A percentile compares a stretch with the other conserved stretches of the same genome.
Conservation (phyloP, 1,284 basidiomycete genomes). For the Earliella scabrosa region DNA sequence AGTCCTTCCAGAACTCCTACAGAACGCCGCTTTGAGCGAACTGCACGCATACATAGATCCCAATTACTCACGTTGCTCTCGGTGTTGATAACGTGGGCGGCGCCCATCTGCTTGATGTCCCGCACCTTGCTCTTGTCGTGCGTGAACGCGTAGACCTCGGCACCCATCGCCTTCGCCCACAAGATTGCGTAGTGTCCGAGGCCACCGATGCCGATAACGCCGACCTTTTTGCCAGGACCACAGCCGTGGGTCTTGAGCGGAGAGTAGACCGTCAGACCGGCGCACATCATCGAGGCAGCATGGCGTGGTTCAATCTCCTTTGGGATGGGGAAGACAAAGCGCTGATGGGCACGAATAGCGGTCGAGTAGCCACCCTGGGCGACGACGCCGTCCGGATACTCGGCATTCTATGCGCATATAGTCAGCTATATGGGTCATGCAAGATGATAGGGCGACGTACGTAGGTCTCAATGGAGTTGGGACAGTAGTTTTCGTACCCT, state of each 20-base stretch:
- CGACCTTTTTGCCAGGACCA: constrained; percentile 70
- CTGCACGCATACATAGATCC: too few relatives aligned
- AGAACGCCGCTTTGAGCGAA: not conserved
- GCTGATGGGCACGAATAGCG: constrained; percentile 66
- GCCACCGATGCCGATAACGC: constrained; percentile 69
- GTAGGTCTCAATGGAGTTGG: constrained; percentile 31
- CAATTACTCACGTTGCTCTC: constrained; percentile 11
- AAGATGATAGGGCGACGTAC: constrained; percentile 4
- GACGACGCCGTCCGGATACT: constrained; percentile 52
- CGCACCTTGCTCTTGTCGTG: constrained; percentile 63
- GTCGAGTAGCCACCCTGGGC: constrained; percentile 69
- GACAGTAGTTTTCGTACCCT: constrained; percentile 60
- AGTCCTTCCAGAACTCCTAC: constrained; percentile 47
- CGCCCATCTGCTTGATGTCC: constrained; percentile 70
- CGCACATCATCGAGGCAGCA: constrained; percentile 62
- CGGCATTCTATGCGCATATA: constrained; percentile 19
- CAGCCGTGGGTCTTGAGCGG: constrained; percentile 65
- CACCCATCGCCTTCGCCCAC: constrained; percentile 34
- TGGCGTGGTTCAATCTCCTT: constrained; percentile 57
- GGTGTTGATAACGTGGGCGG: constrained; percentile 55
- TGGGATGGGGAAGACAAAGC: constrained; percentile 74
- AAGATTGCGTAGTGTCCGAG: constrained; percentile 41
- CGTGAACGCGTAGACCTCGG: constrained; percentile 69
- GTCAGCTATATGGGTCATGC: not conserved
- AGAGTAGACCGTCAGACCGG: constrained; percentile 69